These are phyloP conservation scores for Podospora fimiseda DNA, from an alignment of 495 filamentous ascomycete species.

Conservation along the genomic window DNA sequence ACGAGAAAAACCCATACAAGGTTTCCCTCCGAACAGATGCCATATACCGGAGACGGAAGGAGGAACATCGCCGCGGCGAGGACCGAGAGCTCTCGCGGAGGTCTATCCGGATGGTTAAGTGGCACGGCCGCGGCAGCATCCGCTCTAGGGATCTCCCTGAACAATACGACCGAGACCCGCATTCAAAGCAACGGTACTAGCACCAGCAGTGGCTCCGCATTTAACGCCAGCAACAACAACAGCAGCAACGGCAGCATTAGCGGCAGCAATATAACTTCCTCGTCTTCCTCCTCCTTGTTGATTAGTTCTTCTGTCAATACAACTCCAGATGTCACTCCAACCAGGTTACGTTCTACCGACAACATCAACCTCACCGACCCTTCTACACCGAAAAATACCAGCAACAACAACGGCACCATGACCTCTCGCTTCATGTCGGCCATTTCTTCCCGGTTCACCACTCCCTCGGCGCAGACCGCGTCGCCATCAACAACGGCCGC, in stretches of 20 bases:
- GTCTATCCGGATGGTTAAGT: conserved; percentile 32
- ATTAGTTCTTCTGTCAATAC: no score
- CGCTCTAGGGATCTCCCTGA: conserved; percentile 13
- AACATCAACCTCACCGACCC: conserved; percentile 6
- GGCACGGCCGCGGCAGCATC: conserved; percentile 14
- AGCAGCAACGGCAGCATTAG: not conserved
- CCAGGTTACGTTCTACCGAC: conserved; percentile 9
- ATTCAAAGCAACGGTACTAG: not conserved
- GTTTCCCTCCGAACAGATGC: conserved; percentile 34
- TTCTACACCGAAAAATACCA: conserved; percentile 32
- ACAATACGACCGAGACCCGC: not conserved
- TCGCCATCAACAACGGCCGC: not conserved
- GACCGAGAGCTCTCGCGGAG: conserved; percentile 24
- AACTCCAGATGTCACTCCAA: conserved; percentile 30
- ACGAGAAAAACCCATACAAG: conserved; percentile 22
- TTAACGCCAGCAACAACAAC: conserved; percentile 2
- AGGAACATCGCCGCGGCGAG: conserved; percentile 11
- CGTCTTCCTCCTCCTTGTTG: no score
- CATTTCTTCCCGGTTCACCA: conserved; percentile 36
- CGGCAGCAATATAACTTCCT: not conserved
- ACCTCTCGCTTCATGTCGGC: conserved; percentile 41
- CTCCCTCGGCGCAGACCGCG: conserved; percentile 17
- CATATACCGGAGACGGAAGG: conserved; percentile 37
- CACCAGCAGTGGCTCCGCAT: conserved; percentile 1
- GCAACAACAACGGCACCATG: conserved; percentile 1